Percentiles rank a stretch among this genome's conserved stretches.
These are phyloP conservation scores for Drechslerella dactyloides DNA, from an alignment of 2,329 filamentous ascomycete genomes.

Conservation along the genomic window DNA sequence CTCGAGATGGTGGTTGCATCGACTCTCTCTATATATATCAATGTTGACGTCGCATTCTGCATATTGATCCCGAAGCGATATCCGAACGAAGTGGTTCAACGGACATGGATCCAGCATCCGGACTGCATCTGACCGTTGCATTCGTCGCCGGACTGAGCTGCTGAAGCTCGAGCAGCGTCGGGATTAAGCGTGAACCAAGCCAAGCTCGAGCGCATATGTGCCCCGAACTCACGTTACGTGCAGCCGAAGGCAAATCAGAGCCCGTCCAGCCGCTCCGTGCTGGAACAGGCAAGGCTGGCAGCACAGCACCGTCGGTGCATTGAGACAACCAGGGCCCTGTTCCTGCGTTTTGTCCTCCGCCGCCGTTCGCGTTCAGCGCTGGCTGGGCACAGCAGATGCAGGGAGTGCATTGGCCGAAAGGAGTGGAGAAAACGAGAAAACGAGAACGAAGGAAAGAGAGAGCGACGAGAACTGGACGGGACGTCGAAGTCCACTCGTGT, in stretches of 20 bases:
- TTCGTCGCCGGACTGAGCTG: no score
- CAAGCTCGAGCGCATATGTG: no score
- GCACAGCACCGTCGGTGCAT: slow-evolving; percentile 1
- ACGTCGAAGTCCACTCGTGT: no score
- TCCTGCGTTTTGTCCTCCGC: slow-evolving; percentile 10
- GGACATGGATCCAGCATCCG: no score
- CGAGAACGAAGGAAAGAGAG: background rate
- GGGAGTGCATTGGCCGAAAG: slow-evolving; percentile 4
- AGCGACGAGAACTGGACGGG: background rate
- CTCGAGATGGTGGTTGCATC: background rate
- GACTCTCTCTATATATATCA: background rate
- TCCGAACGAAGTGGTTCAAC: no score
- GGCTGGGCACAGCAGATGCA: background rate
- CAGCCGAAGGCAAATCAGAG: background rate
- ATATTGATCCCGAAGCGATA: no score
- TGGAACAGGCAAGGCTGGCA: background rate
- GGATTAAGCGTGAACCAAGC: background rate
- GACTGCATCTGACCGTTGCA: no score
- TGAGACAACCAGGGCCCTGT: background rate
- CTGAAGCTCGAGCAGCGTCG: no score
- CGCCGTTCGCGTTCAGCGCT: slow-evolving; percentile 1
- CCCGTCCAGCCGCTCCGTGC: background rate
- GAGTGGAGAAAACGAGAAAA: background rate
- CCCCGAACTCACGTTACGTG: background rate
- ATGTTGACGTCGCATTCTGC: background rate